Evolutionary conservation across 345 rosid species (phyloP).

Genomic region (Isatis tinctoria): DNA sequence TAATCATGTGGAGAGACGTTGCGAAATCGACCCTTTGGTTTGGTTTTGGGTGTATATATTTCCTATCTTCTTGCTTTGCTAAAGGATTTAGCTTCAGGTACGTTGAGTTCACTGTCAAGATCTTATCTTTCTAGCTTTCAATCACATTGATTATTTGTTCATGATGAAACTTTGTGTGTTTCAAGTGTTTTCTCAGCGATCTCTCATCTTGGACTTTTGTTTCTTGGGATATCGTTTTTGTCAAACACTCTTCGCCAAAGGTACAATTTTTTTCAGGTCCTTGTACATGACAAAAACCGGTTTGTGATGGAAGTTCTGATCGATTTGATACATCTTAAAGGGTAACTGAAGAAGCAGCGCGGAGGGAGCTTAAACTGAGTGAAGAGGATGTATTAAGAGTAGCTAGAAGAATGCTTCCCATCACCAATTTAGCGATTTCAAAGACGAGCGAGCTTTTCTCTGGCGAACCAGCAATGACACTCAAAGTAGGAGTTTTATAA

Average conservation of each 20-base stretch:
- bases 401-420: constrained; percentile 68
- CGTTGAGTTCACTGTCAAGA: not conserved
- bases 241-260: constrained; percentile 72
- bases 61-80: constrained; percentile 81
- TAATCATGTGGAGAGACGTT: constrained; percentile 78
- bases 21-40: constrained; percentile 90
- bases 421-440: constrained; percentile 65
- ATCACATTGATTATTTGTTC: not conserved
- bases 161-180: constrained; percentile 12
- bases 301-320: constrained; percentile 9
- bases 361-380: constrained; percentile 46
- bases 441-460: constrained; percentile 73
- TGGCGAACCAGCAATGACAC: constrained; percentile 93
- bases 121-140: not conserved
- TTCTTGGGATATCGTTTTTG: constrained; percentile 73
- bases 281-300: not conserved
- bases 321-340: constrained; percentile 29
- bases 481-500: constrained; percentile 48
- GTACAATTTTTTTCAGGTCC: constrained; percentile 19
- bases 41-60: constrained; percentile 74
- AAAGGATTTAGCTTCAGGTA: constrained; percentile 73
- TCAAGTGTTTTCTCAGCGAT: constrained; percentile 62
- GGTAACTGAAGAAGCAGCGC: constrained; percentile 33
- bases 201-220: constrained; percentile 77
- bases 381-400: constrained; percentile 67